Percentiles rank a stretch among this genome's conserved stretches.
These are phyloP conservation scores for Casuarina glauca DNA, from an alignment of 306 rosid genomes.

Conservation along the genomic window DNA sequence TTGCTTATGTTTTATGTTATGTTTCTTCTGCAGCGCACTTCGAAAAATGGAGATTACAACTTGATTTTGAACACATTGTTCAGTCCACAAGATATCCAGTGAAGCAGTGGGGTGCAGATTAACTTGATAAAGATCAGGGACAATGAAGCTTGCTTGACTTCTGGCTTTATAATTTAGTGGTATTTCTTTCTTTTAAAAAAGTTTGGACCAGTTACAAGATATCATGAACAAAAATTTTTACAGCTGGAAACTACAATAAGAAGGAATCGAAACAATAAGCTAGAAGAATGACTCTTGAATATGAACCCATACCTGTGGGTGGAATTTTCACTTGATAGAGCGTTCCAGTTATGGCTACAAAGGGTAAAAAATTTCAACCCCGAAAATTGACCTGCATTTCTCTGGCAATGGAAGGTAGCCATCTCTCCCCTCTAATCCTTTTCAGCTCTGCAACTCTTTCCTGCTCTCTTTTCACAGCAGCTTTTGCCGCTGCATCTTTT, in stretches of 20 bases:
- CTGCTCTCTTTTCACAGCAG: slow-evolving; percentile 67
- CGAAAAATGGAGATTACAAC: not conserved
- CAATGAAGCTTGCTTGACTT: not conserved
- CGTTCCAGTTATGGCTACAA: not conserved
- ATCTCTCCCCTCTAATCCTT: slow-evolving; percentile 83
- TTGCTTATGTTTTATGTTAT: too few species aligned
- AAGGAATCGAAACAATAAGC: not conserved
- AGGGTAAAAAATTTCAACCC: slow-evolving; percentile 7
- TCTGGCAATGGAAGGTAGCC: slow-evolving; percentile 85
- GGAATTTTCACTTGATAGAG: not conserved
- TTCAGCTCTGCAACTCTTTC: slow-evolving; percentile 76
- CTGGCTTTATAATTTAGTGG: not conserved
- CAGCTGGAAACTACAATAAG: too few species aligned
- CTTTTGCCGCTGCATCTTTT: slow-evolving; percentile 68
- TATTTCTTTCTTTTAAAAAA: too few species aligned
- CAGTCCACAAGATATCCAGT: not conserved
- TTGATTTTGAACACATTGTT: not conserved
- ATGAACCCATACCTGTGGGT: not conserved
- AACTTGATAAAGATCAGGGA: not conserved
- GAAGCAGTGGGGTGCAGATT: not conserved
- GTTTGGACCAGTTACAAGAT: not conserved
- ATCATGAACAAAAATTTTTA: too few species aligned
- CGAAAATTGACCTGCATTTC: slow-evolving; percentile 42
- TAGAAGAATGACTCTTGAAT: not conserved
- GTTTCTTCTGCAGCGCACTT: too few species aligned